phyloP scores from a whole-genome alignment of 2,329 filamentous ascomycete species.

The Coniochaeta sp. region DNA sequence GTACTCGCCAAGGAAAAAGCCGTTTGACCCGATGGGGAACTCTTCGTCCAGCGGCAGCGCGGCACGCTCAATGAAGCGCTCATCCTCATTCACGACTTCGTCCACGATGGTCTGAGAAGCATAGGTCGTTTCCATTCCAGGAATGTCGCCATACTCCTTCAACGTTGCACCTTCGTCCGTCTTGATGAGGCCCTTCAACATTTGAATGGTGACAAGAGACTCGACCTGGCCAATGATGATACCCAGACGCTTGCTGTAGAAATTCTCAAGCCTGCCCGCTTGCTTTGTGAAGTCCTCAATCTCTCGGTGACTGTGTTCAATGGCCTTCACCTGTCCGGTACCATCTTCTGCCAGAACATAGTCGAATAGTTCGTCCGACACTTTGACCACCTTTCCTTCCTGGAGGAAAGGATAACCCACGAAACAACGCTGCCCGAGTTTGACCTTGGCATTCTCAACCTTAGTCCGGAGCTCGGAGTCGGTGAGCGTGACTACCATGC shows the following conservation, averaged over 20 bases:
- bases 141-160: constrained; percentile 86
- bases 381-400: constrained; percentile 81
- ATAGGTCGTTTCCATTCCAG: constrained; percentile 81
- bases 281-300: constrained; percentile 82
- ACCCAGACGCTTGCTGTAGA: constrained; percentile 85
- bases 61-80: constrained; percentile 83
- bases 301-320: constrained; percentile 66
- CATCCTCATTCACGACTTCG: constrained; percentile 81
- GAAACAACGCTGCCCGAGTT: constrained; percentile 78
- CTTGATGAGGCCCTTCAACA: constrained; percentile 85
- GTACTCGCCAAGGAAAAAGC: constrained; percentile 91
- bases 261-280: constrained; percentile 72
- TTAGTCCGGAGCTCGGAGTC: constrained; percentile 67
- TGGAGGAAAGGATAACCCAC: constrained; percentile 94
- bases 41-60: constrained; percentile 89
- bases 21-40: constrained; percentile 73
- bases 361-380: constrained; percentile 90
- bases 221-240: constrained; percentile 84
- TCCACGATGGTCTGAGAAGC: constrained; percentile 90
- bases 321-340: constrained; percentile 53
- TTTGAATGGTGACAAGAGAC: constrained; percentile 83
- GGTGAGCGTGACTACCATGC: constrained; percentile 81
- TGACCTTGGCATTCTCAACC: constrained; percentile 65
- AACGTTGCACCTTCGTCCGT: constrained; percentile 84
- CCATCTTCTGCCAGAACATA: constrained; percentile 66